These are phyloP conservation scores for Geoglossum cookeanum DNA, from an alignment of 2,329 filamentous ascomycete genomes.

Conservation along the genomic window DNA sequence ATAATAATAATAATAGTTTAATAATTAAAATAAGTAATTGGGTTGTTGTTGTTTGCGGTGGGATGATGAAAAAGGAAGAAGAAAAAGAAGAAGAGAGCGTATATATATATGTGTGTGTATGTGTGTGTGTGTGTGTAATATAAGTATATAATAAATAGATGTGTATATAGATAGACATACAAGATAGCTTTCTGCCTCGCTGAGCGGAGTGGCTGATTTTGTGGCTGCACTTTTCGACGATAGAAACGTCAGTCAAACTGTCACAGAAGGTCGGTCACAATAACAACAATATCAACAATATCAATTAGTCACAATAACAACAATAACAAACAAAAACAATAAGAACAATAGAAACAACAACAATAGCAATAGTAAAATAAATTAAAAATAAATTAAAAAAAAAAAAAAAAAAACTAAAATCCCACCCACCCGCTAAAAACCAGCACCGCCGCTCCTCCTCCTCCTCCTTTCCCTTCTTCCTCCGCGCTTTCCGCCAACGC, in stretches of 20 bases:
- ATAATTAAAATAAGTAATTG: no score
- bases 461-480: conserved; percentile 19
- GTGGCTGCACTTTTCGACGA: conserved; percentile 50
- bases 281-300: no score
- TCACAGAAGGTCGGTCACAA: no score
- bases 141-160: neutral
- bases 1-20: neutral
- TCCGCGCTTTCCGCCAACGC: conserved; percentile 8
- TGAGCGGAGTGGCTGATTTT: conserved; percentile 30
- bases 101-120: no score
- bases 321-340: conserved; percentile 9
- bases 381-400: neutral
- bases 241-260: no score
- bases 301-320: neutral
- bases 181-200: conserved; percentile 46
- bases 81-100: no score
- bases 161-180: conserved; percentile 16
- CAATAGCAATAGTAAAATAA: no score
- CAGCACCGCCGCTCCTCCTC: conserved; percentile 32
- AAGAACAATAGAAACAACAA: conserved; percentile 12
- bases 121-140: no score
- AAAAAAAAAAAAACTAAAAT: conserved; percentile 6
- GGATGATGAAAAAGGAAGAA: no score
- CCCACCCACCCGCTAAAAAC: conserved; percentile 49
- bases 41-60: no score